phyloP scores from a whole-genome alignment of 192 early-diverging fungal genomes.

The Umbelopsis ramanniana region DNA sequence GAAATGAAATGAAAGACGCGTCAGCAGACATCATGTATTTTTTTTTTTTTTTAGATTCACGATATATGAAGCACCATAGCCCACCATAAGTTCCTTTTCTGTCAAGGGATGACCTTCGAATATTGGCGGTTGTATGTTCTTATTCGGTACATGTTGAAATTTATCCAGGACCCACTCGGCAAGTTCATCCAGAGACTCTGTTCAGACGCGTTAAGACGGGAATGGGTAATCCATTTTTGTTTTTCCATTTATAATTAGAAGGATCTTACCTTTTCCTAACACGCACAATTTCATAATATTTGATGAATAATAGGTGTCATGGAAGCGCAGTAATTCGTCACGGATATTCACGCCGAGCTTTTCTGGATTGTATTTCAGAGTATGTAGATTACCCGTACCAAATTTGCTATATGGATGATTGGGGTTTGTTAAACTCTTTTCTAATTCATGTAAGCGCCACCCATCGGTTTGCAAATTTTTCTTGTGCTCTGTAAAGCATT shows the following conservation, averaged over 20 bases:
- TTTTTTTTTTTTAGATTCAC: not conserved
- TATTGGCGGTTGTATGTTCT: conserved; percentile 62
- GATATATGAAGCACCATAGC: not conserved
- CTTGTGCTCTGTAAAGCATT: conserved; percentile 69
- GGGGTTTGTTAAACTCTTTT: conserved; percentile 70
- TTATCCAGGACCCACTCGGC: conserved; percentile 74
- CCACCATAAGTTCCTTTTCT: conserved; percentile 59
- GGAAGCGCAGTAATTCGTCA: conserved; percentile 78
- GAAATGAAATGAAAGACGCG: conserved; percentile 6
- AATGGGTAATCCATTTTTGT: not conserved
- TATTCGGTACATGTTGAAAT: conserved; percentile 77
- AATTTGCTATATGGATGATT: conserved; percentile 84
- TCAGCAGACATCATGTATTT: not conserved
- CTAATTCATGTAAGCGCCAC: conserved; percentile 83
- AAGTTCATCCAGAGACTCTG: conserved; percentile 80
- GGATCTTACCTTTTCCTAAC: conserved; percentile 63
- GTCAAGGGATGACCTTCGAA: conserved; percentile 77
- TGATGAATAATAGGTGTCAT: conserved; percentile 85
- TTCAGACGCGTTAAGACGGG: conserved; percentile 4
- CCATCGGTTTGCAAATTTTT: conserved; percentile 85
- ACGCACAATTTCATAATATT: conserved; percentile 92
- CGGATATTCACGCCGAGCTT: conserved; percentile 76
- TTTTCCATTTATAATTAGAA: not conserved
- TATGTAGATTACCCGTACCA: conserved; percentile 85
- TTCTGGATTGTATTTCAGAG: conserved; percentile 66